A percentile compares a stretch with the other conserved stretches of the same genome.
phyloP scores from a whole-genome alignment of 169 alveolate genomes.

The Eimeria tenella region DNA sequence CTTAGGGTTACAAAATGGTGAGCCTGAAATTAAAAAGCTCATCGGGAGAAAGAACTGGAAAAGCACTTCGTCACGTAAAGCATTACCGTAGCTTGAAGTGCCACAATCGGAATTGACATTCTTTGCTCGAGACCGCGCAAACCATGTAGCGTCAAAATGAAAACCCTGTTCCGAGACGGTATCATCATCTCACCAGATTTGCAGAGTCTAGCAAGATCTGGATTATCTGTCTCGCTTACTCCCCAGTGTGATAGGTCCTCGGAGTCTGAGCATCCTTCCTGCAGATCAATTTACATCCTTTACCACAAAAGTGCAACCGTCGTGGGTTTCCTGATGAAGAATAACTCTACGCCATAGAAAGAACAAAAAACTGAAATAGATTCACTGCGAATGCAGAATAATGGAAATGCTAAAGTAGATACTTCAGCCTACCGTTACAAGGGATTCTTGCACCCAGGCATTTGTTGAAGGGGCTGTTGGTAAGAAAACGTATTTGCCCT shows the following conservation, averaged over 20 bases:
- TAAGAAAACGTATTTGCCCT: conserved; percentile 44
- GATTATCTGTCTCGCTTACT: conserved; percentile 54
- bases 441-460: conserved; percentile 76
- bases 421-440: conserved; percentile 31
- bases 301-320: not conserved
- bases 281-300: not conserved
- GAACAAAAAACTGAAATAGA: too few species aligned
- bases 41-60: not conserved
- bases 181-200: conserved; percentile 27
- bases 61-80: not conserved
- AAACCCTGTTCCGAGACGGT: not conserved
- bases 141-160: not conserved
- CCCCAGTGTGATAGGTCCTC: conserved; percentile 55
- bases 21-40: conserved; percentile 5
- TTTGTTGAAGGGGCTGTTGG: conserved; percentile 69
- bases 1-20: conserved; percentile 65
- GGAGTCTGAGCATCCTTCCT: conserved; percentile 76
- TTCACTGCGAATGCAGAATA: too few species aligned
- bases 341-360: too few species aligned
- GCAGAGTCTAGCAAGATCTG: conserved; percentile 65
- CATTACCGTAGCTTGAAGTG: not conserved
- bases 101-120: too few species aligned
- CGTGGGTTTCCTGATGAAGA: not conserved
- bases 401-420: too few species aligned
- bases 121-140: not conserved